These are phyloP conservation scores for Acanthamoeba lenticulata DNA, from an alignment of 208 protist species.

Conservation along the genomic window DNA sequence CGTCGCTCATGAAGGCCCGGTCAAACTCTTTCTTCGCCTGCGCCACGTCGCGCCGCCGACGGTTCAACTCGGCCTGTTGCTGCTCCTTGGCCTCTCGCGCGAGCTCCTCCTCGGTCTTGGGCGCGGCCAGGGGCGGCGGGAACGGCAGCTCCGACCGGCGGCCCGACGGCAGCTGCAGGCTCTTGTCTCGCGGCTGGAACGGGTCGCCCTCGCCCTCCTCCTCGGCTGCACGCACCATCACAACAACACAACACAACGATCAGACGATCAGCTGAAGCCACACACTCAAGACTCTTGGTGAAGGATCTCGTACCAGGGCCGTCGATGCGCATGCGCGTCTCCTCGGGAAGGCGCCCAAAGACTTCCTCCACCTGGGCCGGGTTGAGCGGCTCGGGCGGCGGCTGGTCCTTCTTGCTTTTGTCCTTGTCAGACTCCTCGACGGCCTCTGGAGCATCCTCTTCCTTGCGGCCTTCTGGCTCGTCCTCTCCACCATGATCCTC, in stretches of 20 bases:
- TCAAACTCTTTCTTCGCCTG: conserved; percentile 46
- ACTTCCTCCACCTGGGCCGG: neutral
- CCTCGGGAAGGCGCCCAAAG: conserved; percentile 54
- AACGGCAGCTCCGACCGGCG: conserved; percentile 21
- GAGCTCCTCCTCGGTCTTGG: conserved; percentile 67
- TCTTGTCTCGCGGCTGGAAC: conserved; percentile 61
- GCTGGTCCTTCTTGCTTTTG: neutral
- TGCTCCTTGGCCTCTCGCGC: conserved; percentile 59
- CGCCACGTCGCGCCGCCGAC: conserved; percentile 26
- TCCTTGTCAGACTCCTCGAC: neutral
- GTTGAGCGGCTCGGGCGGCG: neutral
- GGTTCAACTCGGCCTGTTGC: neutral
- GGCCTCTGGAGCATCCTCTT: neutral
- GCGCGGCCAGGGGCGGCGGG: conserved; percentile 41
- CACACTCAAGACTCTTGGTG: too few relatives aligned
- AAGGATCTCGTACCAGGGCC: neutral
- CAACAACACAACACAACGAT: neutral
- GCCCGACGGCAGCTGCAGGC: conserved; percentile 54
- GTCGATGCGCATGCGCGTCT: conserved; percentile 51
- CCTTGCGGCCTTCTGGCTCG: neutral
- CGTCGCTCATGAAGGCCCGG: conserved; percentile 57
- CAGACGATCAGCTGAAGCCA: too few relatives aligned
- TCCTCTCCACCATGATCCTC: neutral
- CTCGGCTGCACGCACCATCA: neutral
- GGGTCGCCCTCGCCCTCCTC: neutral